phyloP scores from a whole-genome alignment of 208 protist genomes.

The Trypanosoma rangeli region DNA sequence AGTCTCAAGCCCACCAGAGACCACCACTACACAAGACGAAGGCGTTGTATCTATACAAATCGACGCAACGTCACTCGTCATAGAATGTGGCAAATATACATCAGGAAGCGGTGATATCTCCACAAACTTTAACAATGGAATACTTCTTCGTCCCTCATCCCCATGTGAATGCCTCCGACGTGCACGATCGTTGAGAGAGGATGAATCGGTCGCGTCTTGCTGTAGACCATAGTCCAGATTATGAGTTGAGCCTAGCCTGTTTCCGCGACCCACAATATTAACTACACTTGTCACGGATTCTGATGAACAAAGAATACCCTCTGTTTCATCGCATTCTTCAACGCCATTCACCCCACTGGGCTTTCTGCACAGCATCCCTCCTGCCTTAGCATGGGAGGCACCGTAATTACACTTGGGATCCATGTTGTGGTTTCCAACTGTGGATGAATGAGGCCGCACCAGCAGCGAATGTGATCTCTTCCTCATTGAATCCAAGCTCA shows the following conservation, averaged over 20 bases:
- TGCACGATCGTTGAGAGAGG: neutral
- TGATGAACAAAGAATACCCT: neutral
- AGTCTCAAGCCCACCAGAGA: slow-evolving; percentile 24
- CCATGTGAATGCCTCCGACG: neutral
- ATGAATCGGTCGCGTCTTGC: neutral
- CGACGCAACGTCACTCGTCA: slow-evolving; percentile 1
- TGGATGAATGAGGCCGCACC: neutral
- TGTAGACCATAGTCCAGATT: neutral
- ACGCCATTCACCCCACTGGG: neutral
- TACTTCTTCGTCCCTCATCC: slow-evolving; percentile 1
- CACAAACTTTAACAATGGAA: slow-evolving; percentile 4
- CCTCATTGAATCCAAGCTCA: neutral
- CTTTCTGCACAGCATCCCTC: neutral
- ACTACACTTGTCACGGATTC: neutral
- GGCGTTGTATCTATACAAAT: neutral
- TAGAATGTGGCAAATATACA: neutral
- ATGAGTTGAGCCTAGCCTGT: neutral
- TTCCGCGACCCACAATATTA: neutral
- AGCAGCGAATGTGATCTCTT: neutral
- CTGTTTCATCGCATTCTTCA: neutral
- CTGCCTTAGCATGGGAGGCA: neutral
- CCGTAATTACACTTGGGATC: neutral
- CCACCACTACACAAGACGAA: slow-evolving; percentile 3
- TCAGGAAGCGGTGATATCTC: neutral
- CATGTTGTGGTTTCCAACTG: neutral